Conservation (phyloP, 75 land plant genomes). For the Pseudotsuga menziesii region DNA sequence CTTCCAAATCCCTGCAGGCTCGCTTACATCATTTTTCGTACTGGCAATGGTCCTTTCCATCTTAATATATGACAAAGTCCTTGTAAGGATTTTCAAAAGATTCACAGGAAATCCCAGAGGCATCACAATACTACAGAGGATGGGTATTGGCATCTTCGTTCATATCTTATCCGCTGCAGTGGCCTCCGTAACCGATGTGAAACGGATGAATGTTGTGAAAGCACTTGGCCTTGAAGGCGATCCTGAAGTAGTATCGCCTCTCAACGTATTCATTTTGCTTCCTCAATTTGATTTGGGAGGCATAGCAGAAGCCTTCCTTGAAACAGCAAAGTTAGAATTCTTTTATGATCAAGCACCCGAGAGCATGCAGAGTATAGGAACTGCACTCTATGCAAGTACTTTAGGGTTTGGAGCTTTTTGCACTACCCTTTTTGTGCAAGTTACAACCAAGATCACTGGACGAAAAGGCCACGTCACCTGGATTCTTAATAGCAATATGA, state of each 20-base stretch:
- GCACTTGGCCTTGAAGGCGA: conserved; percentile 5
- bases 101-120: conserved; percentile 41
- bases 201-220: conserved; percentile 32
- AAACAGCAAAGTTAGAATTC: conserved; percentile 75
- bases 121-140: conserved; percentile 39
- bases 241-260: conserved; percentile 51
- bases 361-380: conserved; percentile 86
- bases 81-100: conserved; percentile 36
- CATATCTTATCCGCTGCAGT: conserved; percentile 28
- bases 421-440: conserved; percentile 66
- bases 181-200: conserved; percentile 39
- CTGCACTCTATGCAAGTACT: conserved; percentile 74
- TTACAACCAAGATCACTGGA: conserved; percentile 48
- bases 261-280: conserved; percentile 74
- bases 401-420: conserved; percentile 76
- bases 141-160: conserved; percentile 47
- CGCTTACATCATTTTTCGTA: conserved; percentile 43
- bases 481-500: conserved; percentile 71
- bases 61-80: conserved; percentile 41
- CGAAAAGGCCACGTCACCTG: conserved; percentile 47
- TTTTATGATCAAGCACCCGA: conserved; percentile 86
- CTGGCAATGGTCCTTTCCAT: conserved; percentile 40
- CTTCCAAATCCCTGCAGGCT: conserved; percentile 56
- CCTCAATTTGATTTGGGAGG: conserved; percentile 78
- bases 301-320: conserved; percentile 61